Conservation (phyloP, 257 asterid species). For the Plantago ovata region DNA sequence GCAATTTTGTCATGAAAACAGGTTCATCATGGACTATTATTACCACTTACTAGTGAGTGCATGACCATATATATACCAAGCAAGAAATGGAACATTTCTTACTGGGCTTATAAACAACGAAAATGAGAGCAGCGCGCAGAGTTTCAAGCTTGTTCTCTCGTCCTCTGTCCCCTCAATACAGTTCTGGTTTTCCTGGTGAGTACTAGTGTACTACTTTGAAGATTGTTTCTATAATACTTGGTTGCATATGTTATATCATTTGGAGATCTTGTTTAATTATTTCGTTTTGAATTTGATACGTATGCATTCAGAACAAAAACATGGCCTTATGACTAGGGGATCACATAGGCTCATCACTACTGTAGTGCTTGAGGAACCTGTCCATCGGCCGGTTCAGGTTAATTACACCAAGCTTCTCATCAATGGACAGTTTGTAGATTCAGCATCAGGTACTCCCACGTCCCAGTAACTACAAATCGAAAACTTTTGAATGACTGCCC, state of each 20-base stretch:
- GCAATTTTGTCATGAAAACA: no score
- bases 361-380: slow-evolving; percentile 47
- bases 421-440: slow-evolving; percentile 70
- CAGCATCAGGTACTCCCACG: slow-evolving; percentile 59
- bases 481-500: background rate
- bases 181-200: background rate
- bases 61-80: no score
- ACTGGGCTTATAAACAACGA: no score
- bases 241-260: background rate
- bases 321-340: slow-evolving; percentile 34
- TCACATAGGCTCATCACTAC: slow-evolving; percentile 43
- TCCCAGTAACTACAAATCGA: no score
- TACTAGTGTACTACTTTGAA: background rate
- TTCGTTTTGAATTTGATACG: background rate
- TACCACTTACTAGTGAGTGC: no score
- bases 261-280: background rate
- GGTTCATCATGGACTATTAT: no score
- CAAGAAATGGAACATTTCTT: no score
- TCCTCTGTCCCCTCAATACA: slow-evolving; percentile 25
- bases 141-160: slow-evolving; percentile 45
- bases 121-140: slow-evolving; percentile 44
- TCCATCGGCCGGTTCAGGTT: slow-evolving; percentile 48
- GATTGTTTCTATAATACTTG: no score
- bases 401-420: slow-evolving; percentile 65
- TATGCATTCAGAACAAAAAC: slow-evolving; percentile 32